Conservation (phyloP, 352 stramenopile species). For the Pythium aristosporum region DNA sequence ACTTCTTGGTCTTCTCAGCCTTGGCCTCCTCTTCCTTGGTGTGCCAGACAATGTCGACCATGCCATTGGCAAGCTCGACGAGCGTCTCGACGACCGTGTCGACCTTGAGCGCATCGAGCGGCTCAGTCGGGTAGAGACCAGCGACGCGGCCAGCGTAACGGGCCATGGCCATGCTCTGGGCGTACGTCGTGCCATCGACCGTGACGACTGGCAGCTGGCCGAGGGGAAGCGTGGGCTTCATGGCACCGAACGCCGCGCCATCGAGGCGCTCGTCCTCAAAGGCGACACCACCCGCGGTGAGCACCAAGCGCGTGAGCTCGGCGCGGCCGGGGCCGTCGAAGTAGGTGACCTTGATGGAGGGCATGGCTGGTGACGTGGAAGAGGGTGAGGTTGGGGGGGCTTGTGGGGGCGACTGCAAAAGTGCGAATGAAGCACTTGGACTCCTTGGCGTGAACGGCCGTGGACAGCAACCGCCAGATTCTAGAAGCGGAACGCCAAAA, state of each 20-base stretch:
- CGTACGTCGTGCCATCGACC: slow-evolving; percentile 43
- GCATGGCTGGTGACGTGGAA: slow-evolving; percentile 4
- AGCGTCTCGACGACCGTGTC: slow-evolving; percentile 47
- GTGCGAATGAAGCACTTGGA: slow-evolving; percentile 11
- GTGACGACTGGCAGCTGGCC: slow-evolving; percentile 51
- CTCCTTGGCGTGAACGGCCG: too few species aligned
- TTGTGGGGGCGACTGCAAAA: slow-evolving; percentile 13
- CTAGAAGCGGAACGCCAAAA: slow-evolving; percentile 7
- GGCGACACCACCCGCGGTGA: slow-evolving; percentile 40
- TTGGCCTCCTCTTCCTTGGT: slow-evolving; percentile 39
- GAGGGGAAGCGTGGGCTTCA: slow-evolving; percentile 46
- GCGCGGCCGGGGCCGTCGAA: slow-evolving; percentile 45
- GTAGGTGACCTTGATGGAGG: slow-evolving; percentile 49
- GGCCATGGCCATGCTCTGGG: slow-evolving; percentile 59
- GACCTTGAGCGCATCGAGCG: slow-evolving; percentile 36
- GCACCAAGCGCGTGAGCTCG: slow-evolving; percentile 48
- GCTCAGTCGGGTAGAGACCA: slow-evolving; percentile 48
- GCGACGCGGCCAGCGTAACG: slow-evolving; percentile 49
- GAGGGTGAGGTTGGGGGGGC: not conserved
- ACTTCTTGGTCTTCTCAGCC: slow-evolving; percentile 41
- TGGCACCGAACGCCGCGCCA: slow-evolving; percentile 24
- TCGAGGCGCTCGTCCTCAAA: slow-evolving; percentile 55
- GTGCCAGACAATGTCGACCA: slow-evolving; percentile 34
- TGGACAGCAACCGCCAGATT: not conserved
- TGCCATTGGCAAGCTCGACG: slow-evolving; percentile 25